Base-by-base conservation (phyloP, 1,139 yeast species). In the Lodderomyces pseudojiufengensis region DNA sequence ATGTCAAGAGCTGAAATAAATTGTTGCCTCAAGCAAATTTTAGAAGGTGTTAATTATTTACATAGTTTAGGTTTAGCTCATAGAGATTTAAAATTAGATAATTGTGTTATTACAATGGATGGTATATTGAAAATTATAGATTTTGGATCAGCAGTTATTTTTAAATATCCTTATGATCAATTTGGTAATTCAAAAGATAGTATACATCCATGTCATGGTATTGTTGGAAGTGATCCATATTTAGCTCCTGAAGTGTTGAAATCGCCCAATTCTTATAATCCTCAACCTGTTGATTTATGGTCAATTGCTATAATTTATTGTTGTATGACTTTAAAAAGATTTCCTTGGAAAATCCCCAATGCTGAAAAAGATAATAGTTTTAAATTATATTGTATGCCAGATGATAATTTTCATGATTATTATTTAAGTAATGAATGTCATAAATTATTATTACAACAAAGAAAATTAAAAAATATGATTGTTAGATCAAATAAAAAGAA, bases 191-290 rank as follows among this genome's bases (percentile, higher is more conserved):
- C 61, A n/a, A 63, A 65, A 42, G 79, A 77, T 35, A 76, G 75
- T 34, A 71, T 86, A 35, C 87, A 87, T 31, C 74, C 77, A 49
- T 90, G 96, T 34, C 90, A 84, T 47, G 98, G 98, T 5, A 83
- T 92, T 45, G 97, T 92, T 37, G 99, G 99, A 5, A 86, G 96
- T 8, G 99, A 94, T 61, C 99, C 99, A 4, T 92, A 92, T 55
- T 73, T 92, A 52, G 97, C 98, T 1, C 98, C 99, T 0, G 99
- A 92, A 59, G 97, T 90, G 12, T 73, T 94, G 47, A 75, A 73
- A 23, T 75, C 76, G 37, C 73, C 78, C 39, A 62, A 63, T 44
- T 76, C 81, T 23, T 92, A 90, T 55, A 95, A 90, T 55, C 97
- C 98, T 3, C 87, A 85, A 52, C 85, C 88, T 2, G 95, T 90